A percentile compares a stretch with the other conserved stretches of the same genome.
Evolutionary conservation across 2,329 filamentous ascomycete genomes (phyloP).

Genomic region (Juglanconis oblonga): DNA sequence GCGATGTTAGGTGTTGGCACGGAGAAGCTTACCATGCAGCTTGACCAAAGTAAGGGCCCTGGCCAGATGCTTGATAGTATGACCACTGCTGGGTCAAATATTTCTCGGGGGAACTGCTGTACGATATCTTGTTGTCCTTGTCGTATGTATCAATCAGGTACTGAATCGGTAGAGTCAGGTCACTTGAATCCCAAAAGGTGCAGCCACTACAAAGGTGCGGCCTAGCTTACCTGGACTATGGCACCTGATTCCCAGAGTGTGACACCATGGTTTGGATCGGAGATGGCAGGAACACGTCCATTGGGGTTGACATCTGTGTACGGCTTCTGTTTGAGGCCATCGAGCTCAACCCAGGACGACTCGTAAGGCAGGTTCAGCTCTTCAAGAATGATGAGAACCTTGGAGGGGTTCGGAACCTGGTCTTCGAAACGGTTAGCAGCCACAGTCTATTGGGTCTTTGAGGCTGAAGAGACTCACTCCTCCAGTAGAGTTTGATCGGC

Average conservation of each 20-base stretch:
- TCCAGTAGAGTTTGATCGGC: neutral
- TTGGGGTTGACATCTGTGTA: slow-evolving; percentile 14
- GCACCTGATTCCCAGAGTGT: slow-evolving; percentile 49
- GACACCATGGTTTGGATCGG: slow-evolving; percentile 40
- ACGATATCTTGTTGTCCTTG: slow-evolving; percentile 36
- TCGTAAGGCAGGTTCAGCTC: slow-evolving; percentile 32
- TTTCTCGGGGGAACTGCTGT: slow-evolving; percentile 36
- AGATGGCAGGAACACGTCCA: slow-evolving; percentile 13
- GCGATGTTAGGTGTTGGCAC: slow-evolving; percentile 39
- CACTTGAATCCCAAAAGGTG: too few species aligned
- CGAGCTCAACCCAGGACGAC: slow-evolving; percentile 19
- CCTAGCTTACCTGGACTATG: slow-evolving; percentile 33
- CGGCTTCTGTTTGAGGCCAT: slow-evolving; percentile 1
- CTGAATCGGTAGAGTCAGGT: slow-evolving; percentile 28
- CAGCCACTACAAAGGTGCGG: slow-evolving; percentile 36
- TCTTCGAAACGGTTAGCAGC: neutral
- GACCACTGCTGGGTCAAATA: slow-evolving; percentile 35
- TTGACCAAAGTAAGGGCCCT: slow-evolving; percentile 44
- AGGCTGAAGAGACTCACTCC: neutral
- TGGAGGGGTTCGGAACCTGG: slow-evolving; percentile 29
- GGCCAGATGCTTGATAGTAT: slow-evolving; percentile 38
- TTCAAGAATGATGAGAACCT: slow-evolving; percentile 29
- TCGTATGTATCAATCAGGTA: slow-evolving; percentile 47
- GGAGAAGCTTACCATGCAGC: slow-evolving; percentile 31
- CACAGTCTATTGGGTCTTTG: neutral